phyloP scores from a whole-genome alignment of 2,329 filamentous ascomycete genomes.

The Aspergillus floridensis region DNA sequence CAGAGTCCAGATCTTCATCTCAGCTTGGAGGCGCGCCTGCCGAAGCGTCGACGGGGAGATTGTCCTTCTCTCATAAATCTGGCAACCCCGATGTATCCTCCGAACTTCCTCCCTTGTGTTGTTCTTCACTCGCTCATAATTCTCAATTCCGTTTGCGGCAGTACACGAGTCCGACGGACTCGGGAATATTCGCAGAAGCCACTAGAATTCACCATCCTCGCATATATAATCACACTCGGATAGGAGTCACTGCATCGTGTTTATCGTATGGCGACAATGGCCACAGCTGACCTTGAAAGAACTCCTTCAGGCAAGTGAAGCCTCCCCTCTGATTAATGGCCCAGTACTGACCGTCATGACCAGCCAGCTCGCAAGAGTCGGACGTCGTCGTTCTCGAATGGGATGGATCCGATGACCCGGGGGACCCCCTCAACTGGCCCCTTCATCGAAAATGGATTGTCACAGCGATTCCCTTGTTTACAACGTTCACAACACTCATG shows the following conservation, averaged over 20 bases:
- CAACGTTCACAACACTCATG: constrained; percentile 20
- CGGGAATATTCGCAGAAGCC: background rate
- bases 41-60: too few relatives aligned
- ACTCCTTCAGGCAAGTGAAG: background rate
- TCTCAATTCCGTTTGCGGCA: background rate
- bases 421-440: constrained; percentile 23
- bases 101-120: background rate
- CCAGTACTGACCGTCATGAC: background rate
- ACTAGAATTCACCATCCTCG: background rate
- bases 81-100: background rate
- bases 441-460: constrained; percentile 18
- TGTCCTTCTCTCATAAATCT: background rate
- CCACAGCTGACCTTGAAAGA: background rate
- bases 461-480: constrained; percentile 15
- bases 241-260: background rate
- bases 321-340: background rate
- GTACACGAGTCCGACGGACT: background rate
- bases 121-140: background rate
- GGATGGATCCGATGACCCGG: constrained; percentile 11
- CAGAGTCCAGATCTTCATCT: background rate
- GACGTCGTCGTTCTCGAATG: constrained; percentile 24
- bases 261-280: background rate
- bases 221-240: background rate
- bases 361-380: background rate
- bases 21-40: background rate